A percentile compares a stretch with the other conserved stretches of the same genome.
These are phyloP conservation scores for Candida wancherniae DNA, from an alignment of 805 yeast genomes.

Conservation along the genomic window DNA sequence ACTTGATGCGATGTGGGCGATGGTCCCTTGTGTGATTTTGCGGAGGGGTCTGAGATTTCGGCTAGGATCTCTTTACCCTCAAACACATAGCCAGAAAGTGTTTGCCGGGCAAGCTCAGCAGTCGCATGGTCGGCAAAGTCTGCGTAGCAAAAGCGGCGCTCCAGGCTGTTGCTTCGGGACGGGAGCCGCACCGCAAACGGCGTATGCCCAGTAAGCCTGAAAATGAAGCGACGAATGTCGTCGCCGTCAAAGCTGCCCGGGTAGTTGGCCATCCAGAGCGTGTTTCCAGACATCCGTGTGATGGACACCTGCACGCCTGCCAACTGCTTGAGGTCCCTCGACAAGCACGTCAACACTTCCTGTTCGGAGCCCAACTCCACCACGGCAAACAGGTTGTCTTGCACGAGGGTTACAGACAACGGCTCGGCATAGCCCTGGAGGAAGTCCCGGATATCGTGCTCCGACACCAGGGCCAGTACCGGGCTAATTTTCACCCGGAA, in stretches of 20 bases:
- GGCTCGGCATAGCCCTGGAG: constrained; percentile 63
- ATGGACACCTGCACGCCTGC: constrained; percentile 44
- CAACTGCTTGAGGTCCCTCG: constrained; percentile 50
- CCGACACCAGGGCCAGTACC: constrained; percentile 38
- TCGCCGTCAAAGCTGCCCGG: constrained; percentile 49
- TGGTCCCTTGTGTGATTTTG: constrained; percentile 22
- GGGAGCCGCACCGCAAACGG: constrained; percentile 58
- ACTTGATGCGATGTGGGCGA: constrained; percentile 39
- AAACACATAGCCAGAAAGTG: constrained; percentile 25
- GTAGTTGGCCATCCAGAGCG: constrained; percentile 71
- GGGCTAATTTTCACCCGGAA: constrained; percentile 51
- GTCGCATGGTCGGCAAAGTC: constrained; percentile 51
- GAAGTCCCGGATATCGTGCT: constrained; percentile 34
- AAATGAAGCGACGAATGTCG: constrained; percentile 39
- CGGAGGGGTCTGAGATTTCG: constrained; percentile 55
- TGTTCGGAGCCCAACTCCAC: constrained; percentile 51
- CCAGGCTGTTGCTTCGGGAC: constrained; percentile 47
- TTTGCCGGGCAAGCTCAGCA: constrained; percentile 31
- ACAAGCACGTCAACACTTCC: constrained; percentile 53
- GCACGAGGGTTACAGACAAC: constrained; percentile 25
- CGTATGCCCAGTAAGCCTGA: constrained; percentile 24
- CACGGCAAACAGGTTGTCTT: constrained; percentile 39
- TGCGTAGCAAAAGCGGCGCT: constrained; percentile 69
- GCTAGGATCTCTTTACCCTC: constrained; percentile 43
- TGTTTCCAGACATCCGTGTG: constrained; percentile 39